Percentiles rank a stretch among this genome's conserved stretches.
Evolutionary conservation across 192 early-diverging fungal genomes (phyloP).

Genomic region (Allomyces javanicus): DNA sequence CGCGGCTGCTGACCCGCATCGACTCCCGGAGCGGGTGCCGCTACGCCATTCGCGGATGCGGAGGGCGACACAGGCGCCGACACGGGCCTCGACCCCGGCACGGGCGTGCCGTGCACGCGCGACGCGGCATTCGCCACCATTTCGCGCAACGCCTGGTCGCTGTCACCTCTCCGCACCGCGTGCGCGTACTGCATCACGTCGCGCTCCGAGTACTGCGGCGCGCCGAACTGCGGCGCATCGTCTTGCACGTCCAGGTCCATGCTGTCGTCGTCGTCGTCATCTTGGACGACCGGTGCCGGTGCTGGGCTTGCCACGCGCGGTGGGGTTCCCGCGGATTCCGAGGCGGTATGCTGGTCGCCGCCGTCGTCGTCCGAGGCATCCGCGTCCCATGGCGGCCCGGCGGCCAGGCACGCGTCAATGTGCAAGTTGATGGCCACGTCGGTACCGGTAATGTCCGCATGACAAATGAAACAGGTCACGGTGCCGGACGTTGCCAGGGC

Average conservation of each 20-base stretch:
- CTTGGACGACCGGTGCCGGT: slow-evolving; percentile 1
- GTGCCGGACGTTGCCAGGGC: too few species aligned
- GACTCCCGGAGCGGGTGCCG: too few species aligned
- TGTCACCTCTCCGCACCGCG: slow-evolving; percentile 13
- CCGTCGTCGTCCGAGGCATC: slow-evolving; percentile 5
- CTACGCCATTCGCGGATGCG: slow-evolving; percentile 12
- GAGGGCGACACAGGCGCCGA: slow-evolving; percentile 2
- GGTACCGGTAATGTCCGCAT: too few species aligned
- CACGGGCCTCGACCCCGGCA: slow-evolving; percentile 9
- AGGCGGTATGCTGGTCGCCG: slow-evolving; percentile 1
- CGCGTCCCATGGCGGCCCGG: slow-evolving; percentile 4
- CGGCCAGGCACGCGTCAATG: slow-evolving; percentile 48
- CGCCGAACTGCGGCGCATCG: slow-evolving; percentile 49
- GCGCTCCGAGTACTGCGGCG: slow-evolving; percentile 48
- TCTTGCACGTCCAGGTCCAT: slow-evolving; percentile 70
- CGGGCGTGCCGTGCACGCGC: slow-evolving; percentile 18
- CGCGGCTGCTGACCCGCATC: too few species aligned
- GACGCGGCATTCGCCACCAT: slow-evolving; percentile 6
- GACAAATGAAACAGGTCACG: too few species aligned
- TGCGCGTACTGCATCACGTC: slow-evolving; percentile 31
- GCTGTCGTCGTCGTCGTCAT: slow-evolving; percentile 40
- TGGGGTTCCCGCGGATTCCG: slow-evolving; percentile 3
- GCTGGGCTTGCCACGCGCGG: slow-evolving; percentile 6
- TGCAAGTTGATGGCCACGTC: slow-evolving; percentile 35
- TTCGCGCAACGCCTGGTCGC: too few species aligned